phyloP scores from a whole-genome alignment of 805 yeast species.

The Metschnikowia cerradonensis region DNA sequence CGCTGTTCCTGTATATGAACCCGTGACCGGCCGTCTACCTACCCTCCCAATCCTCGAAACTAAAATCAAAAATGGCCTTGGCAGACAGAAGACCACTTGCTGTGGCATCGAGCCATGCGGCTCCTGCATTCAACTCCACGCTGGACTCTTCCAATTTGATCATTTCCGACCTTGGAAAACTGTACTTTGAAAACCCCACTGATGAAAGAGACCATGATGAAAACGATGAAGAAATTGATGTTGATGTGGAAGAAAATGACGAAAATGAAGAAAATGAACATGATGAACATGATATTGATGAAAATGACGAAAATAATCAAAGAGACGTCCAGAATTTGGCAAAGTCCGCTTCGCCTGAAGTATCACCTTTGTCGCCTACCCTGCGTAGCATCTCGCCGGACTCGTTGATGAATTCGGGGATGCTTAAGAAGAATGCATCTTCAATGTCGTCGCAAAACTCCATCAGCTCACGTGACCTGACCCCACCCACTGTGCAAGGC shows the following conservation, averaged over 20 bases:
- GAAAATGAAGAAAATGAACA: neutral
- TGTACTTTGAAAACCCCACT: neutral
- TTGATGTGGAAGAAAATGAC: neutral
- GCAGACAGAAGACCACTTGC: constrained; percentile 66
- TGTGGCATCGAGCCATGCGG: constrained; percentile 43
- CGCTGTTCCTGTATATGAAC: neutral
- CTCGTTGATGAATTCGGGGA: constrained; percentile 34
- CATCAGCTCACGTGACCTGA: constrained; percentile 29
- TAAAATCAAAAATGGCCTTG: constrained; percentile 46
- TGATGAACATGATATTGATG: neutral
- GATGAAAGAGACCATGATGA: neutral
- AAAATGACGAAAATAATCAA: neutral
- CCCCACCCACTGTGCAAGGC: constrained; percentile 21
- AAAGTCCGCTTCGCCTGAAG: constrained; percentile 11
- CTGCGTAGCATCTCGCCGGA: constrained; percentile 43
- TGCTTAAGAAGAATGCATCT: constrained; percentile 15
- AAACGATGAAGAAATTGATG: neutral
- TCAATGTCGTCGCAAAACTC: constrained; percentile 11
- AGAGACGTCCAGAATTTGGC: neutral
- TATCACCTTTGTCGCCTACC: constrained; percentile 24
- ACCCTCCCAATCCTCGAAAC: no score
- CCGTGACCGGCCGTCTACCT: neutral
- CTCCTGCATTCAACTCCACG: constrained; percentile 37
- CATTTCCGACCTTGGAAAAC: neutral
- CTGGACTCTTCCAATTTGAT: constrained; percentile 10